Base-by-base conservation (phyloP, 202 grass and related monocot genomes). In the Saccharum hybrid region DNA sequence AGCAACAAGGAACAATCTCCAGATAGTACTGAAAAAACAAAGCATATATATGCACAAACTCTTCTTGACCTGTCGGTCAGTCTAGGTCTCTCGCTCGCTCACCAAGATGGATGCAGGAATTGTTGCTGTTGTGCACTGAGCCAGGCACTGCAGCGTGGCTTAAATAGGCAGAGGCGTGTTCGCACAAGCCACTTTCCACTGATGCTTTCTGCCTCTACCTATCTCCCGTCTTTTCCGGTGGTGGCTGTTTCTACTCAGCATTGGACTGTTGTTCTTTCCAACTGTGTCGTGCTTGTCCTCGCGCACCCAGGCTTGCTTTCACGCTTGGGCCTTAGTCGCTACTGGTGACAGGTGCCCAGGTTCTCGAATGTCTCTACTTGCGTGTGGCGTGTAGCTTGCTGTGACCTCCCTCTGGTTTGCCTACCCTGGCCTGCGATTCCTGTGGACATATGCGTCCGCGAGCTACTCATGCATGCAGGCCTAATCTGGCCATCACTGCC, bases 101-200 rank as follows among this genome's bases (percentile, higher is more conserved):
- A 7, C 5, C 7, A 10, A 74, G 71, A 13, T 0, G 1, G 33
- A 80, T 69, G 14, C 0, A 18, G 4, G 4, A 10, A 0, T 2
- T 40, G 3, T 23, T 34, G 15, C 26, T 38, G 5, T 18, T 51
- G 40, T 16, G 14, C 4, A 45, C 8, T 21, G 2, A 56, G 4
- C 14, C 9, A 4, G 3, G 26, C 7, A 7, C 39, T 18, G 0
- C 3, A 21, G 0, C 1, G 2, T 0, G 0, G 66, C 30, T 84
- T 89, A 89, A 85, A 90, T 81, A 84, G 82, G 34, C 2, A 23
- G 74, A 85, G 66, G 61, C 85, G 77, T 97, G 83, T 4, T 3
- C 2, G 10, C 52, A 16, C 18, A 97, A 90, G 87, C 1, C 77
- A 83, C 83, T 75, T 97, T 6, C 37, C 4, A 7, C 15, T 63